Evolutionary conservation across 1,284 basidiomycete species (phyloP).

Genomic region (Leccinum fallax): DNA sequence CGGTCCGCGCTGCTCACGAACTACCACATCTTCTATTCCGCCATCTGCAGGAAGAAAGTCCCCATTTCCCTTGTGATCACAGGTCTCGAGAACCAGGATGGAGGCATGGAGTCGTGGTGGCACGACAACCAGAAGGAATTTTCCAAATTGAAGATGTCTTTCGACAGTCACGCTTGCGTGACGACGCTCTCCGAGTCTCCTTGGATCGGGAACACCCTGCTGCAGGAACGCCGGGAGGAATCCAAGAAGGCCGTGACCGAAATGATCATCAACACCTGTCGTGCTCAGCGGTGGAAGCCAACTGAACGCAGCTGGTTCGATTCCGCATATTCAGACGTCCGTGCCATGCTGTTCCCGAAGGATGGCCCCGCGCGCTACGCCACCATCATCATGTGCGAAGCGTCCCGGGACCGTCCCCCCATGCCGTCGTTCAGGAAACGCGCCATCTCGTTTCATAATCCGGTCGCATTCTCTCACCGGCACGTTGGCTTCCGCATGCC

Average conservation of each 20-base stretch:
- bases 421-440: constrained; percentile 13
- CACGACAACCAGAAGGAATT: constrained; percentile 23
- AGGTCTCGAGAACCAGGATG: constrained; percentile 32
- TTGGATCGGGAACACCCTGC: constrained; percentile 7
- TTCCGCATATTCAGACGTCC: constrained; percentile 29
- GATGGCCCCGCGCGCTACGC: constrained; percentile 9
- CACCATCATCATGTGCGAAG: constrained; percentile 30
- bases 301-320: constrained; percentile 28
- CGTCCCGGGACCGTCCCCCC: neutral
- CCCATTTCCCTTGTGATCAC: constrained; percentile 33
- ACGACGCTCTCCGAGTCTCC: constrained; percentile 25
- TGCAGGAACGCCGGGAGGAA: constrained; percentile 22
- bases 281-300: constrained; percentile 25
- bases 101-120: constrained; percentile 27
- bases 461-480: constrained; percentile 16
- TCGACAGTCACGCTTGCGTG: constrained; percentile 31
- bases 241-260: constrained; percentile 19
- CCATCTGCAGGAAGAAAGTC: constrained; percentile 35
- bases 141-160: constrained; percentile 23
- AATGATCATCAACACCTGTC: constrained; percentile 24
- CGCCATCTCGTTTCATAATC: constrained; percentile 26
- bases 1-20: constrained; percentile 29
- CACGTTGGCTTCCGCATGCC: constrained; percentile 28
- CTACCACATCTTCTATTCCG: constrained; percentile 35
- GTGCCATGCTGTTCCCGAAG: constrained; percentile 23